Evolutionary conservation across 352 stramenopile genomes (phyloP).

Genomic region (Thalassiosira livingstoniorum): DNA sequence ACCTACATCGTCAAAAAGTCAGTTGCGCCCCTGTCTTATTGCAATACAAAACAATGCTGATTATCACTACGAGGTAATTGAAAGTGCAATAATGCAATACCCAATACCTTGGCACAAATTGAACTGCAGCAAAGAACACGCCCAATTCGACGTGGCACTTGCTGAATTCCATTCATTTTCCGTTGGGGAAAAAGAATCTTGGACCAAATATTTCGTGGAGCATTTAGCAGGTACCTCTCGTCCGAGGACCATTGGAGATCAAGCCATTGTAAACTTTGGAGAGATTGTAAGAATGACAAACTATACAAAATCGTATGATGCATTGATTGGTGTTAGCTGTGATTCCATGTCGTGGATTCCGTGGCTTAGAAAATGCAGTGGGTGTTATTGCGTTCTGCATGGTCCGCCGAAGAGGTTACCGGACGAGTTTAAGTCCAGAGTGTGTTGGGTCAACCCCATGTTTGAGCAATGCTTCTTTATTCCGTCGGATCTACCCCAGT

Average conservation of each 20-base stretch:
- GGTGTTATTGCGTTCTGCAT: not conserved
- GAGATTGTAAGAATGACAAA: not conserved
- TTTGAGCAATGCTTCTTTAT: not conserved
- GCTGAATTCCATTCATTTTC: not conserved
- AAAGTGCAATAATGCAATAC: not conserved
- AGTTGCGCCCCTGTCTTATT: not conserved
- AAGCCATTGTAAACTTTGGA: not conserved
- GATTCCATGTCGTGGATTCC: not conserved
- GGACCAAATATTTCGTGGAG: not conserved
- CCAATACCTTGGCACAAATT: not conserved
- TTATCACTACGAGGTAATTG: slow-evolving; percentile 18
- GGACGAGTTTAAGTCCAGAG: not conserved
- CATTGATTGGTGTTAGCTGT: not conserved
- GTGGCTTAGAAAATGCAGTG: not conserved
- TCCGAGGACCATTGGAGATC: not conserved
- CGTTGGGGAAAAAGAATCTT: not conserved
- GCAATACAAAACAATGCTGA: slow-evolving; percentile 1
- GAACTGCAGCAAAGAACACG: not conserved
- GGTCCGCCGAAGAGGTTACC: not conserved
- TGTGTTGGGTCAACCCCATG: not conserved
- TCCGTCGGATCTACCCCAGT: not conserved
- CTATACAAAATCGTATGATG: not conserved
- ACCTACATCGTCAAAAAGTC: not conserved
- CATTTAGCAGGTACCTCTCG: not conserved
- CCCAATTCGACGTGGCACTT: not conserved